Conservation (phyloP, 2,329 filamentous ascomycete species). For the Aspergillus sp. region DNA sequence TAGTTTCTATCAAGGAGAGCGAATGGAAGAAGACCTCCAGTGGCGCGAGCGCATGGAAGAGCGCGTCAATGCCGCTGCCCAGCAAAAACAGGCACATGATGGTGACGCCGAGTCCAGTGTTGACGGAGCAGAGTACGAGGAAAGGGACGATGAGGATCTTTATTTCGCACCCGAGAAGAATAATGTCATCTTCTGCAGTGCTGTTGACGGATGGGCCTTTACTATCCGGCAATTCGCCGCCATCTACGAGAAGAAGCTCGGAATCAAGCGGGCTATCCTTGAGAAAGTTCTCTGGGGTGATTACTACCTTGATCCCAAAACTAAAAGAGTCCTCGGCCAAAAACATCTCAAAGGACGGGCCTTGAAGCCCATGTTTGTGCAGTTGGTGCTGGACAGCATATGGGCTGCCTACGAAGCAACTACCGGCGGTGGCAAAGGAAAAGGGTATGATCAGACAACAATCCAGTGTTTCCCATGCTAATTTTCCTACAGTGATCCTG, state of each 20-base stretch:
- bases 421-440: slow-evolving; percentile 77
- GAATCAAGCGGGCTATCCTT: slow-evolving; percentile 83
- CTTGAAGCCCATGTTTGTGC: slow-evolving; percentile 96
- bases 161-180: slow-evolving; percentile 99
- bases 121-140: slow-evolving; percentile 71
- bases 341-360: slow-evolving; percentile 93
- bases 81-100: slow-evolving; percentile 45
- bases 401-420: slow-evolving; percentile 97
- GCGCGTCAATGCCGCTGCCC: slow-evolving; percentile 72
- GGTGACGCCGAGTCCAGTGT: slow-evolving; percentile 55
- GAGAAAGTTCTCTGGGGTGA: slow-evolving; percentile 97
- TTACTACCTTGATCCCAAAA: slow-evolving; percentile 95
- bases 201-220: slow-evolving; percentile 98
- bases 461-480: slow-evolving; percentile 32
- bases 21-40: slow-evolving; percentile 97
- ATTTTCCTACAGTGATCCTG: slow-evolving; percentile 65
- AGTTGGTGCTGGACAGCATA: slow-evolving; percentile 90
- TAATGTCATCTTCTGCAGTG: slow-evolving; percentile 98
- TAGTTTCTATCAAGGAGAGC: slow-evolving; percentile 95
- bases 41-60: slow-evolving; percentile 95
- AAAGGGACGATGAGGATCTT: slow-evolving; percentile 92
- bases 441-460: slow-evolving; percentile 61
- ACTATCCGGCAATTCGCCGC: slow-evolving; percentile 92
- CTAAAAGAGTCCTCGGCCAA: slow-evolving; percentile 84
- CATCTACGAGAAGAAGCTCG: slow-evolving; percentile 94